A percentile compares a stretch with the other conserved stretches of the same genome.
Conservation (phyloP, 345 rosid species). For the Noccaea caerulescens region DNA sequence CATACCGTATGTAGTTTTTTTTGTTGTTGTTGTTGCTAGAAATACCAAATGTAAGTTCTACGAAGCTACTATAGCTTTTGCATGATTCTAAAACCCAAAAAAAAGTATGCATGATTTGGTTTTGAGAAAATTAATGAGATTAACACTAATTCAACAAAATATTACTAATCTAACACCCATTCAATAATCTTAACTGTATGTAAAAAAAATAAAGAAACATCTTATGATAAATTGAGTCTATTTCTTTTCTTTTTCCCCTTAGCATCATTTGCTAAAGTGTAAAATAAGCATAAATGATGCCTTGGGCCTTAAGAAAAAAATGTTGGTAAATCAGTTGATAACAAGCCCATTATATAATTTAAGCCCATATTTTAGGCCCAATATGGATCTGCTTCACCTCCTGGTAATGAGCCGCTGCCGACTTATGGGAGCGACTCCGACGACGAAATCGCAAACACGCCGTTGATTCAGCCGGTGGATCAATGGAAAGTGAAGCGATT, state of each 20-base stretch:
- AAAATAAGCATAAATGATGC: background rate
- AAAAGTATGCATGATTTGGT: too few species aligned
- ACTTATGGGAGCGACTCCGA: constrained; percentile 6
- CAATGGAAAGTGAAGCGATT: constrained; percentile 61
- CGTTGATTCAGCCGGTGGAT: constrained; percentile 25
- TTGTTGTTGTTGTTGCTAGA: too few species aligned
- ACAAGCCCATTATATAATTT: constrained; percentile 6
- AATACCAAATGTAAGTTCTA: too few species aligned
- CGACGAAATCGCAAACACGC: constrained; percentile 15
- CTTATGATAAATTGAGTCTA: background rate
- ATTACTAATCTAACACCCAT: too few species aligned
- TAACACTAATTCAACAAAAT: too few species aligned
- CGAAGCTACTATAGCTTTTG: too few species aligned
- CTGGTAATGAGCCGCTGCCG: constrained; percentile 14
- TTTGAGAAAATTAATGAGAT: too few species aligned
- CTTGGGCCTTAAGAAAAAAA: background rate
- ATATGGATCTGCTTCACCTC: constrained; percentile 13
- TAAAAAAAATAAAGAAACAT: background rate
- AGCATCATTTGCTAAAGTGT: background rate
- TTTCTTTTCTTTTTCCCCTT: background rate
- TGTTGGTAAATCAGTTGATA: background rate
- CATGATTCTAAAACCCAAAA: too few species aligned
- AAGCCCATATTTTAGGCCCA: constrained; percentile 17
- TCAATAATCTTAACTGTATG: too few species aligned
- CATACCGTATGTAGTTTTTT: too few species aligned